Base-by-base conservation (phyloP, 73 alveolate species). In the Tetrahymena malaccensis region DNA sequence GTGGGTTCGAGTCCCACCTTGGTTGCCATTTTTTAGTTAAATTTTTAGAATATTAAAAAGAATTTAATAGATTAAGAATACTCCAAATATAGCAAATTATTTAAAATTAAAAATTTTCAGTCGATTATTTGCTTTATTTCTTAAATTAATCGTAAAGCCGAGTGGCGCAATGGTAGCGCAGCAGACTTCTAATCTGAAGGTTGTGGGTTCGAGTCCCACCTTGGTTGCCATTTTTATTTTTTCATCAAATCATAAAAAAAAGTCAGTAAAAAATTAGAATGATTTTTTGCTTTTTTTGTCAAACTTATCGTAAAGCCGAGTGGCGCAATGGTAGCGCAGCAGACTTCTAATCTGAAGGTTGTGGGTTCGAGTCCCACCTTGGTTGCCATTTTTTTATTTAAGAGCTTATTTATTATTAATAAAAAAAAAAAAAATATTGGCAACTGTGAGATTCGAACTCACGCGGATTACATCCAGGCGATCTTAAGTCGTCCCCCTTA, bases 121-220 rank as follows among this genome's bases (percentile, higher is more conserved):
- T 44, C 85, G 37, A 58, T 58, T 21, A 31, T 21, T 58, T 1
- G 85, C 13, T 22, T 3, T 58, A 15, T 1, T 8, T 58, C 85
- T n/a, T n/a, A n/a, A 58, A 31, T 58, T 58, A 58, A n/a, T 58
- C 17, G 34, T 31, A 58, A 58, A 58, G 85, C 85, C 85, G 85
- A 58, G 85, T 58, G 85, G 85, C 85, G 85, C 85, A 58, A 58
- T 58, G 85, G 85, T n/a, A n/a, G n/a, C n/a, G n/a, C n/a, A n/a
- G n/a, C n/a, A n/a, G n/a, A n/a, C n/a, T n/a, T n/a, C n/a, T n/a
- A n/a, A n/a, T n/a, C n/a, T n/a, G n/a, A n/a, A n/a, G n/a, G n/a
- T n/a, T n/a, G n/a, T n/a, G n/a, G n/a, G n/a, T n/a, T n/a, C n/a
- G n/a, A n/a, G n/a, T n/a, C n/a, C n/a, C n/a, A n/a, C n/a, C n/a